Evolutionary conservation across 306 rosid genomes (phyloP), one percentile per base, ranked within the genome.

Genomic region (Castanea mollissima): DNA sequence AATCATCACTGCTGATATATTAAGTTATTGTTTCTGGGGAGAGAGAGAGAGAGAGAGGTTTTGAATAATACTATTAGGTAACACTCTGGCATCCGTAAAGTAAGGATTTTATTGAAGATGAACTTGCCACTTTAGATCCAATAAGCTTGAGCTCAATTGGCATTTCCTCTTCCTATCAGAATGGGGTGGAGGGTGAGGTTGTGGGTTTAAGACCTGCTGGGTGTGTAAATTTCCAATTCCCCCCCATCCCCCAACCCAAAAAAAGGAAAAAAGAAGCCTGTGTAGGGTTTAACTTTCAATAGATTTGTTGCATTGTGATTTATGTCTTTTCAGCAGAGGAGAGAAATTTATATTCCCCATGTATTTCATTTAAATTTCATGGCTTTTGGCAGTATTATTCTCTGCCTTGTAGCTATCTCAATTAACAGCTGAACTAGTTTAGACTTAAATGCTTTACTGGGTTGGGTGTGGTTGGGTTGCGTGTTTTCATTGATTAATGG

Each of bases 301-400:
- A 67, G 19, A 15, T n/a, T 20, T 5, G 18, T 12, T 63, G 69
- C 38, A 29, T 25, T 27, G 35, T 29, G 41, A 25, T 15, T 13
- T 18, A 67, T 65, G 14, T 32, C 71, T 34, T 14, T 32, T 18
- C 7, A 49, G 71, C 14, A 5, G 71, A 67, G 15, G 71, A 67
- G 35, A 18, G 19, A 67, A 67, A 19, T 18, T 5, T 5, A 6
- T 64, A 64, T 20, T 13, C 11, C 3, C 44, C 46, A 15, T 25
- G 13, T 31, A 38, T 63, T 67, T 18, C 51, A 67, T 18, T 19
- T 25, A 59, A 3, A 23, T 23, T 59, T 59, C 15, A 23, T 67
- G 72, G 71, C 71, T 51, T 7, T 82, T 74, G 65, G 34, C 34
- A 35, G 15, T 67, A 52, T 10, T 29, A 25, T 73, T 73, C 38